phyloP scores from a whole-genome alignment of 1,284 basidiomycete genomes.

The Rhodotorula sp. region DNA sequence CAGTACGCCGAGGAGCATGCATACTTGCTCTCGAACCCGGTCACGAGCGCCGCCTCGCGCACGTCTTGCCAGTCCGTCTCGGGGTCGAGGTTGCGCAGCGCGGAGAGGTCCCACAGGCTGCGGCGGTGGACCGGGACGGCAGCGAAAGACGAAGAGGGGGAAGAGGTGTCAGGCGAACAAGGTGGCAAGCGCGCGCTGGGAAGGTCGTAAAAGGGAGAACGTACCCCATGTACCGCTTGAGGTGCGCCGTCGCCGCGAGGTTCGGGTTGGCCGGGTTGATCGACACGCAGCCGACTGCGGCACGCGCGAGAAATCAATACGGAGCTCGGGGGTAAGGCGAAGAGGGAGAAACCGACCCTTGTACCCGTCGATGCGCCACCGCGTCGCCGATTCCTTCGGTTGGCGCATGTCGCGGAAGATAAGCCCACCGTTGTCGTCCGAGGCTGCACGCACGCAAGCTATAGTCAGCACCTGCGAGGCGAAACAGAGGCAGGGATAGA shows the following conservation, averaged over 20 bases:
- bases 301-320: neutral
- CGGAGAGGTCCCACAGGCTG: conserved; percentile 44
- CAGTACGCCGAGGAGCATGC: conserved; percentile 55
- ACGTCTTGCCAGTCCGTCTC: conserved; percentile 11
- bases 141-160: neutral
- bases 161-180: too few species aligned
- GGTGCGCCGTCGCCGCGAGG: conserved; percentile 42
- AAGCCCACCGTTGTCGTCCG: conserved; percentile 55
- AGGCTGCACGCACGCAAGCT: conserved; percentile 21
- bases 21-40: conserved; percentile 52
- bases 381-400: conserved; percentile 33
- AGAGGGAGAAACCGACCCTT: conserved; percentile 10
- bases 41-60: conserved; percentile 34
- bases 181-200: neutral
- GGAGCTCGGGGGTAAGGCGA: neutral
- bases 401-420: conserved; percentile 54
- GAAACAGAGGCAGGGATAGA: neutral
- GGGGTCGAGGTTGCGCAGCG: conserved; percentile 19
- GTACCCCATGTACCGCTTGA: conserved; percentile 38
- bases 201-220: neutral
- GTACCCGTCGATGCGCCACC: conserved; percentile 41
- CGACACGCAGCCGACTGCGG: conserved; percentile 41
- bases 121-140: neutral
- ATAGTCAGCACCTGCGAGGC: neutral
- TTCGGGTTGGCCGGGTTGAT: conserved; percentile 43